Conservation (phyloP, 2,329 filamentous ascomycete genomes). For the Penicillium glabrum region DNA sequence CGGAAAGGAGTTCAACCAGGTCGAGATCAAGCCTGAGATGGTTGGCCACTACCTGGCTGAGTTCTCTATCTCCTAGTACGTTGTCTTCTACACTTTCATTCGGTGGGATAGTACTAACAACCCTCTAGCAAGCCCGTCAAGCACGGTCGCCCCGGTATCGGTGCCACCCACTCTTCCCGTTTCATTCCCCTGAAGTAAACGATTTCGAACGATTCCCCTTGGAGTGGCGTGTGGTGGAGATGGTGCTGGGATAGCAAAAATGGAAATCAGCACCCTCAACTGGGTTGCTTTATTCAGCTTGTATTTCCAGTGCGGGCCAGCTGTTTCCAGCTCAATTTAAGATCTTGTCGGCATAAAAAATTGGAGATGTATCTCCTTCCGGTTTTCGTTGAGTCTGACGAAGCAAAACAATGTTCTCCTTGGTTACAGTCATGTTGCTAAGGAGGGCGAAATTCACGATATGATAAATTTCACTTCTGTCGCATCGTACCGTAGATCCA, state of each 20-base stretch:
- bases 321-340: conserved; percentile 43
- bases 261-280: conserved; percentile 28
- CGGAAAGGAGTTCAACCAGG: conserved; percentile 99
- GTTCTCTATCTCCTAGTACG: conserved; percentile 99
- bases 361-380: conserved; percentile 18
- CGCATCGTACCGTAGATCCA: not conserved
- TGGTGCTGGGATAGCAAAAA: conserved; percentile 37
- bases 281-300: conserved; percentile 40
- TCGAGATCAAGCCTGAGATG: conserved; percentile 99
- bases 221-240: conserved; percentile 39
- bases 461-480: conserved; percentile 16
- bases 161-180: conserved; percentile 99
- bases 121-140: conserved; percentile 90
- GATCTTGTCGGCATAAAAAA: conserved; percentile 38
- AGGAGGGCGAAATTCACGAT: conserved; percentile 38
- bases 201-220: conserved; percentile 39
- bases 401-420: conserved; percentile 27
- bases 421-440: conserved; percentile 18
- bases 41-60: conserved; percentile 99
- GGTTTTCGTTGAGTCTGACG: conserved; percentile 46
- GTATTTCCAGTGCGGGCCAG: conserved; percentile 42
- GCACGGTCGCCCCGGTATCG: conserved; percentile 99
- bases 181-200: conserved; percentile 99
- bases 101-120: conserved; percentile 49
- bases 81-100: conserved; percentile 32